phyloP scores from a whole-genome alignment of 345 rosid species.

The Ailanthus altissimus region DNA sequence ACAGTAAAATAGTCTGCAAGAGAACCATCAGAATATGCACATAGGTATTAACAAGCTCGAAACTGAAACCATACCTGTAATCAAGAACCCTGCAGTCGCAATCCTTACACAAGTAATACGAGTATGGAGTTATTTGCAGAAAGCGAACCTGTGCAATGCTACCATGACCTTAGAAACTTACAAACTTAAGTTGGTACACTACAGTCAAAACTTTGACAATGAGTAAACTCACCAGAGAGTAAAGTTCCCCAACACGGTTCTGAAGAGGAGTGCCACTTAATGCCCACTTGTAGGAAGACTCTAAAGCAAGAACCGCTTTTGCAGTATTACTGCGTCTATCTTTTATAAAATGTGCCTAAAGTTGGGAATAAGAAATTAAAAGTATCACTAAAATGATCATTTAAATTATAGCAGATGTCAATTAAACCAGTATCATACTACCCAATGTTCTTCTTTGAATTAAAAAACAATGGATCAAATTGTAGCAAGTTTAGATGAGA shows the following conservation, averaged over 20 bases:
- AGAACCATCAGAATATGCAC: slow-evolving; percentile 2
- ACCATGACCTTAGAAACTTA: slow-evolving; percentile 22
- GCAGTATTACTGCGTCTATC: slow-evolving; percentile 93
- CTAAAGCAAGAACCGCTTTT: slow-evolving; percentile 82
- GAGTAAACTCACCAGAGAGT: slow-evolving; percentile 72
- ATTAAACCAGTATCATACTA: neutral
- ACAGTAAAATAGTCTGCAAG: neutral
- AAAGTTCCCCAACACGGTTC: slow-evolving; percentile 97
- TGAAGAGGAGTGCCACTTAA: slow-evolving; percentile 98
- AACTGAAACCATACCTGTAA: slow-evolving; percentile 55
- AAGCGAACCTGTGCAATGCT: slow-evolving; percentile 73
- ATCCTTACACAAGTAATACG: slow-evolving; percentile 92
- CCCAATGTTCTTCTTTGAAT: neutral
- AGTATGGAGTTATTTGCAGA: slow-evolving; percentile 81
- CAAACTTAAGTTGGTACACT: slow-evolving; percentile 20
- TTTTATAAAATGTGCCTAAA: slow-evolving; percentile 86
- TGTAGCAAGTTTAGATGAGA: neutral
- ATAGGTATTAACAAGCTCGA: slow-evolving; percentile 2
- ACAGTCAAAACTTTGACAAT: slow-evolving; percentile 18
- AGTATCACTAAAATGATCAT: neutral
- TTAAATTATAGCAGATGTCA: too few relatives aligned
- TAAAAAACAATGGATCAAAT: neutral
- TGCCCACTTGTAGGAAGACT: slow-evolving; percentile 89
- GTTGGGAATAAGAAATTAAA: slow-evolving; percentile 4
- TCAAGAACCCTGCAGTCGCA: slow-evolving; percentile 92